Conservation (phyloP, 306 rosid species). For the Cucurbita ficifolia region DNA sequence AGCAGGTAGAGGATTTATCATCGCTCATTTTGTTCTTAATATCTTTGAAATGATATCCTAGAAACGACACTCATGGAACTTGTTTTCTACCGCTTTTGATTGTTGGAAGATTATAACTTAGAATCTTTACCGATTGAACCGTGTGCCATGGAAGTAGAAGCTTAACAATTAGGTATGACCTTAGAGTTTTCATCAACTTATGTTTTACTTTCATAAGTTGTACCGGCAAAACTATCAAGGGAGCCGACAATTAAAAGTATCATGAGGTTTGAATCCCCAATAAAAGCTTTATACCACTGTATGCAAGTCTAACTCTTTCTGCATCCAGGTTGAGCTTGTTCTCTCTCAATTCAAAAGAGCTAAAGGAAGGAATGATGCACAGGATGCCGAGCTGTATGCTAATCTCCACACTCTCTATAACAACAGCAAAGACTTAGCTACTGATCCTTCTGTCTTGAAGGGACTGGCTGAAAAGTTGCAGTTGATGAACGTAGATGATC, state of each 20-base stretch:
- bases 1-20: slow-evolving; percentile 50
- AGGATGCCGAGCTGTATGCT: slow-evolving; percentile 49
- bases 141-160: neutral
- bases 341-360: slow-evolving; percentile 85
- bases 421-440: slow-evolving; percentile 28
- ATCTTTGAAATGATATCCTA: neutral
- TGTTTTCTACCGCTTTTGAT: neutral
- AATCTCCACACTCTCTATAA: slow-evolving; percentile 50
- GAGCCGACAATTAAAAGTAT: neutral
- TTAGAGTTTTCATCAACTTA: neutral
- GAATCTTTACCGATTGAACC: neutral
- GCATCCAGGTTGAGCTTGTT: slow-evolving; percentile 77
- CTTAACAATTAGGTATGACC: neutral
- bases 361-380: slow-evolving; percentile 56
- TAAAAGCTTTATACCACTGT: neutral
- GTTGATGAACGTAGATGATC: slow-evolving; percentile 60
- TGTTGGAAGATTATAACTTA: neutral
- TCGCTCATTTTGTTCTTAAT: neutral
- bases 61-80: neutral
- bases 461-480: slow-evolving; percentile 65
- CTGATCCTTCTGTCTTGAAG: slow-evolving; percentile 44
- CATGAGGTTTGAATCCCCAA: neutral
- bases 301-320: slow-evolving; percentile 4
- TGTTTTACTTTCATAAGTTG: neutral
- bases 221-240: neutral